Evolutionary conservation across 257 asterid genomes (phyloP).

Genomic region (Lycium barbarum): DNA sequence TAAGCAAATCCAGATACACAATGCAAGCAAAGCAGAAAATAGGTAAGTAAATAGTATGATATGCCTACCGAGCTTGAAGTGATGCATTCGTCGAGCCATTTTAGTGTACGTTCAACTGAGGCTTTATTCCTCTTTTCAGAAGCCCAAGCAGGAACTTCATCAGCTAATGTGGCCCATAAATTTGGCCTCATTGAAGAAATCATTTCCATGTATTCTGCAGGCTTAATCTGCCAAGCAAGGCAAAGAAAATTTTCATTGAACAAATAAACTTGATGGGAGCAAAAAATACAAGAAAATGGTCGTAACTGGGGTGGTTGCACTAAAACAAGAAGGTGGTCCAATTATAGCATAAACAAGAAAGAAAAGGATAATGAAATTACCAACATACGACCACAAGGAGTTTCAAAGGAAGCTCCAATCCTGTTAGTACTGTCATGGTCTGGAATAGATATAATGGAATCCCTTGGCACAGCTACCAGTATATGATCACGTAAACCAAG

Average conservation of each 20-base stretch:
- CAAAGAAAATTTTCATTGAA: neutral
- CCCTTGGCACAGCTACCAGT: conserved; percentile 78
- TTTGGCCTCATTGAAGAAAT: conserved; percentile 81
- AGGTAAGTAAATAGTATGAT: neutral
- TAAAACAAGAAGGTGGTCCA: conserved; percentile 1
- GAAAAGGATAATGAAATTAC: conserved; percentile 43
- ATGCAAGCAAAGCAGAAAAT: neutral
- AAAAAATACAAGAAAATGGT: conserved; percentile 7
- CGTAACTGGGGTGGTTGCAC: neutral
- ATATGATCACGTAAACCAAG: conserved; percentile 68
- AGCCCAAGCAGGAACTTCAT: conserved; percentile 97
- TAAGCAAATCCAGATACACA: neutral
- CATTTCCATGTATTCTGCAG: conserved; percentile 71
- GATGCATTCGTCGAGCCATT: conserved; percentile 93
- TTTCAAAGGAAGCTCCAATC: conserved; percentile 89
- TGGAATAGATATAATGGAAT: conserved; percentile 74
- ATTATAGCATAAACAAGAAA: neutral
- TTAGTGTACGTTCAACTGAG: conserved; percentile 84
- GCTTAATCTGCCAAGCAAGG: conserved; percentile 59
- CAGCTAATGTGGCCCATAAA: conserved; percentile 82
- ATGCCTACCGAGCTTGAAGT: conserved; percentile 38
- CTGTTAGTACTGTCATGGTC: conserved; percentile 65
- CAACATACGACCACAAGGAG: conserved; percentile 84
- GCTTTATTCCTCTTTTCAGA: conserved; percentile 76
- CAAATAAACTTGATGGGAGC: neutral